phyloP scores from a whole-genome alignment of 225 moss, liverwort and hornwort species.

The Ulota crispa region DNA sequence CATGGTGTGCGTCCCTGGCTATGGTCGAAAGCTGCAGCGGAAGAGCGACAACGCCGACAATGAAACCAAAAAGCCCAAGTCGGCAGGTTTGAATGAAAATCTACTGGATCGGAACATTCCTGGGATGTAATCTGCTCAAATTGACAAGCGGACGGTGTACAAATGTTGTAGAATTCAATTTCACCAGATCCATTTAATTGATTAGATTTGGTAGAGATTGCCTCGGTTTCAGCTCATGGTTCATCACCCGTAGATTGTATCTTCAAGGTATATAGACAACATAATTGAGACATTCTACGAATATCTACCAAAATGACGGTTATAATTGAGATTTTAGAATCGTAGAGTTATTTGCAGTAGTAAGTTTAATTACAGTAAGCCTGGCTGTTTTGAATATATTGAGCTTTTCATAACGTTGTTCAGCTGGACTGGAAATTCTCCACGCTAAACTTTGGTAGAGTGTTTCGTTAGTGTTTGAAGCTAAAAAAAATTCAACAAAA shows the following conservation, averaged over 20 bases:
- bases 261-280: too few species aligned
- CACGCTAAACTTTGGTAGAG: too few species aligned
- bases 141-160: too few species aligned
- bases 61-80: neutral
- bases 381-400: neutral
- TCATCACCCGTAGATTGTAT: too few species aligned
- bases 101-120: fast-evolving
- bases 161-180: fast-evolving
- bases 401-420: neutral
- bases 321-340: neutral
- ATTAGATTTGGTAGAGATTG: too few species aligned
- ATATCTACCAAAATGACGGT: neutral
- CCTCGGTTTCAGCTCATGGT: too few species aligned
- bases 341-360: neutral
- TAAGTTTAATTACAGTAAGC: neutral
- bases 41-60: slow-evolving; percentile 10
- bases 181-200: too few species aligned
- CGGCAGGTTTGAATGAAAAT: neutral
- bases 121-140: too few species aligned
- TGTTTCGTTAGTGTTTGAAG: too few species aligned
- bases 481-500: too few species aligned
- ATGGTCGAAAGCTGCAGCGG: slow-evolving; percentile 27
- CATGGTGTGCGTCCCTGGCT: slow-evolving; percentile 17
- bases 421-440: too few species aligned
- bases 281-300: too few species aligned